Conservation (phyloP, 164 flowering plant species). For the Vitis riparia region DNA sequence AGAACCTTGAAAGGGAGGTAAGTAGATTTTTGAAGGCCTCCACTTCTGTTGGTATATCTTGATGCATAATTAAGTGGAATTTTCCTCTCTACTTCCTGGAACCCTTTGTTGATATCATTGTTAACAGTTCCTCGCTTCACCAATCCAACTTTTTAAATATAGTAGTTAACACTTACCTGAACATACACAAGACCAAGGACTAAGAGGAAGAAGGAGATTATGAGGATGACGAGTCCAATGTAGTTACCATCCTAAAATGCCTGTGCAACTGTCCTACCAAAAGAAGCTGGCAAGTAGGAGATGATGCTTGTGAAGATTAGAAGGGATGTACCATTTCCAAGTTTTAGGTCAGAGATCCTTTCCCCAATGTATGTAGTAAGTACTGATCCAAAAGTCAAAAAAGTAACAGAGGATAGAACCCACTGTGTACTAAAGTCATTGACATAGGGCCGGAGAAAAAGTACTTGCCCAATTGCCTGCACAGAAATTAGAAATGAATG, state of each 20-base stretch:
- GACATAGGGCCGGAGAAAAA: conserved; percentile 91
- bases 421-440: conserved; percentile 90
- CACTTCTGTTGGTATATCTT: conserved; percentile 68
- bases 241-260: conserved; percentile 95
- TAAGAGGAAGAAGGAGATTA: conserved; percentile 70
- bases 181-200: conserved; percentile 97
- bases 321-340: conserved; percentile 98
- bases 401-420: conserved; percentile 77
- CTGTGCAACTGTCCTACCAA: conserved; percentile 85
- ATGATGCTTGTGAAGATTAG: conserved; percentile 94
- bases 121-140: conserved; percentile 15
- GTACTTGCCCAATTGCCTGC: conserved; percentile 97
- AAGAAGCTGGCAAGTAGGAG: conserved; percentile 97
- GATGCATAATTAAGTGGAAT: conserved; percentile 98
- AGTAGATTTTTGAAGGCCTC: conserved; percentile 91
- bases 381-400: conserved; percentile 91
- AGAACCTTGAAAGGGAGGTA: conserved; percentile 91
- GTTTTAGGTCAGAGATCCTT: conserved; percentile 88
- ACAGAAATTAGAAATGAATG: not conserved
- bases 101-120: conserved; percentile 25
- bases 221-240: conserved; percentile 62
- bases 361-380: conserved; percentile 93
- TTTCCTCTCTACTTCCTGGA: conserved; percentile 99
- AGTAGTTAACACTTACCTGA: conserved; percentile 60
- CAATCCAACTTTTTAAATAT: conserved; percentile 1